phyloP scores from a whole-genome alignment of 805 yeast species.

The Metschnikowia bowlesiae region DNA sequence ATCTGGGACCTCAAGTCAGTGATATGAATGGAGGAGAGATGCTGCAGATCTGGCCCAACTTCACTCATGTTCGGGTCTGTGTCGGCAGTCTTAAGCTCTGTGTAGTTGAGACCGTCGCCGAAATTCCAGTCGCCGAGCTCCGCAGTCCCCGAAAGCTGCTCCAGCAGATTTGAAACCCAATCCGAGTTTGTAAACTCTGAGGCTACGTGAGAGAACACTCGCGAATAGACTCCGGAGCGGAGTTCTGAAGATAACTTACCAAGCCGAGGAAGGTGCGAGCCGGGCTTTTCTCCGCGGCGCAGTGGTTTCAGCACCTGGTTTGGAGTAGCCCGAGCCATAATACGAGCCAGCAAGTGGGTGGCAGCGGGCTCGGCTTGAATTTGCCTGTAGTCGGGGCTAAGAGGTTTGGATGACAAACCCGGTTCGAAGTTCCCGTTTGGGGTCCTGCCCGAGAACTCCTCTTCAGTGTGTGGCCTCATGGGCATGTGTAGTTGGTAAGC shows the following conservation, averaged over 20 bases:
- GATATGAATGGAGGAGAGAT: not conserved
- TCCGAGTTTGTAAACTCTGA: not conserved
- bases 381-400: not conserved
- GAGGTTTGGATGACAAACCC: not conserved
- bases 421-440: not conserved
- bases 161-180: not conserved
- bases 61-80: not conserved
- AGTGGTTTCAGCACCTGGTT: not conserved
- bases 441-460: not conserved
- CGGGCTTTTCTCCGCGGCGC: not conserved
- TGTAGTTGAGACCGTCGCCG: not conserved
- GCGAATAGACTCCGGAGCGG: slow-evolving; percentile 1
- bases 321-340: not conserved
- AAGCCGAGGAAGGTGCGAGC: not conserved
- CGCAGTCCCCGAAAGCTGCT: not conserved
- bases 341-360: no score
- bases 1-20: not conserved
- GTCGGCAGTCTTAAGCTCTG: not conserved
- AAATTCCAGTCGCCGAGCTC: not conserved
- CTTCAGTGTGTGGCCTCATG: not conserved
- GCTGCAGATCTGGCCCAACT: not conserved
- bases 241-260: not conserved
- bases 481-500: not conserved
- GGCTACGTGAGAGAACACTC: not conserved
- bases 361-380: not conserved